A percentile compares a stretch with the other conserved stretches of the same genome.
phyloP scores from a whole-genome alignment of 257 asterid species.

The Coffea eugenioides region DNA sequence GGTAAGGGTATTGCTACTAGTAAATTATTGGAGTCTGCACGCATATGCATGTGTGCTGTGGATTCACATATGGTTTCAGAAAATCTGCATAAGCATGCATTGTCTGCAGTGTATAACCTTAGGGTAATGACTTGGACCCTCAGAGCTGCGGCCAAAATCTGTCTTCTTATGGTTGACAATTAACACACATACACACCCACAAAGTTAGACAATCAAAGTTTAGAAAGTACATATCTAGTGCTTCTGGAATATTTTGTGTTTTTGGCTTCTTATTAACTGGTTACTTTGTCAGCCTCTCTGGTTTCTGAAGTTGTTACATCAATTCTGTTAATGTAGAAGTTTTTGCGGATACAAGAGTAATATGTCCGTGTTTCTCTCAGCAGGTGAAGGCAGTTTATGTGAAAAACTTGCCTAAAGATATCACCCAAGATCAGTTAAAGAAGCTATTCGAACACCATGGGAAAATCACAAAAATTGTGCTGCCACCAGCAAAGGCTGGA shows the following conservation, averaged over 20 bases:
- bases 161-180: background rate
- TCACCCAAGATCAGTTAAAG: constrained; percentile 73
- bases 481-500: constrained; percentile 93
- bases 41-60: background rate
- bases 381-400: constrained; percentile 91
- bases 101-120: background rate
- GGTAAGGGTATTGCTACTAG: background rate
- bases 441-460: constrained; percentile 80
- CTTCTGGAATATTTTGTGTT: background rate
- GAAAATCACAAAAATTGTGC: constrained; percentile 72
- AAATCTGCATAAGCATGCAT: background rate
- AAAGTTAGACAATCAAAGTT: background rate
- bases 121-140: background rate
- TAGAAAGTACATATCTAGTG: background rate
- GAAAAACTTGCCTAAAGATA: constrained; percentile 78
- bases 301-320: background rate
- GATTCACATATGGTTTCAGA: background rate
- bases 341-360: background rate
- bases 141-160: background rate
- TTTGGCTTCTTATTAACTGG: background rate
- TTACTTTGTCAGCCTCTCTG: background rate
- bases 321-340: background rate
- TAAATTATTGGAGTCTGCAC: background rate
- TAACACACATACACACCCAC: too few species aligned
- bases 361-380: background rate